A percentile compares a stretch with the other conserved stretches of the same genome.
phyloP scores from a whole-genome alignment of 345 rosid genomes.

The Erodium maritimum region DNA sequence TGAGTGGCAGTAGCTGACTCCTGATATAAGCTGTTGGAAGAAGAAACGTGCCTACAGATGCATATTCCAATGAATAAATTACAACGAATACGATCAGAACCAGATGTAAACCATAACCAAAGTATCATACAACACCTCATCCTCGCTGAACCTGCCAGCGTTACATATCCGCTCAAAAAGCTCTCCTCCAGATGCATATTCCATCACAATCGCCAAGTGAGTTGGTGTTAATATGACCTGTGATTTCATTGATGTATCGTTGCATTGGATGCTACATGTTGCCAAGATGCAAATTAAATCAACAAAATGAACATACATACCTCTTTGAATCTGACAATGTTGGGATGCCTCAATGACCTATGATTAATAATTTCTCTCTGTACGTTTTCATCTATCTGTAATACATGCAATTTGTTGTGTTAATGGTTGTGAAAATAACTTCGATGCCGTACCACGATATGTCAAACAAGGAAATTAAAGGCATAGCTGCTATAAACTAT shows the following conservation, averaged over 20 bases:
- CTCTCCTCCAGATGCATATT: slow-evolving; percentile 82
- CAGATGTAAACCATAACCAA: background rate
- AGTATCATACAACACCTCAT: slow-evolving; percentile 39
- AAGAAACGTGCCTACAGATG: slow-evolving; percentile 58
- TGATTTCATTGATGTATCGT: background rate
- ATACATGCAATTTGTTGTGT: slow-evolving; percentile 2
- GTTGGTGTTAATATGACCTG: slow-evolving; percentile 65
- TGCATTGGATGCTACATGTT: no score
- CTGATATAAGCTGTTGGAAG: slow-evolving; percentile 76
- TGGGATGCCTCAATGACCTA: slow-evolving; percentile 71
- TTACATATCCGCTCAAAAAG: slow-evolving; percentile 72
- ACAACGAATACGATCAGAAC: background rate
- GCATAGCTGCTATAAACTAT: no score
- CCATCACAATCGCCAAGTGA: slow-evolving; percentile 79
- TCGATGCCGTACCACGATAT: no score
- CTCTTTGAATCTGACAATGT: slow-evolving; percentile 80
- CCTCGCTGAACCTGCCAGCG: slow-evolving; percentile 75
- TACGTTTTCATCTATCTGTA: slow-evolving; percentile 78
- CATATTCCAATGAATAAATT: background rate
- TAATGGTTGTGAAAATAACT: no score
- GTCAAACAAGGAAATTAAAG: no score
- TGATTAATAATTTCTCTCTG: slow-evolving; percentile 77
- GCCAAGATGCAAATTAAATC: no score
- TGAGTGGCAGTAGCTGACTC: slow-evolving; percentile 66
- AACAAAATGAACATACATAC: slow-evolving; percentile 21